phyloP scores from a whole-genome alignment of 257 asterid genomes.

The Coffea eugenioides region DNA sequence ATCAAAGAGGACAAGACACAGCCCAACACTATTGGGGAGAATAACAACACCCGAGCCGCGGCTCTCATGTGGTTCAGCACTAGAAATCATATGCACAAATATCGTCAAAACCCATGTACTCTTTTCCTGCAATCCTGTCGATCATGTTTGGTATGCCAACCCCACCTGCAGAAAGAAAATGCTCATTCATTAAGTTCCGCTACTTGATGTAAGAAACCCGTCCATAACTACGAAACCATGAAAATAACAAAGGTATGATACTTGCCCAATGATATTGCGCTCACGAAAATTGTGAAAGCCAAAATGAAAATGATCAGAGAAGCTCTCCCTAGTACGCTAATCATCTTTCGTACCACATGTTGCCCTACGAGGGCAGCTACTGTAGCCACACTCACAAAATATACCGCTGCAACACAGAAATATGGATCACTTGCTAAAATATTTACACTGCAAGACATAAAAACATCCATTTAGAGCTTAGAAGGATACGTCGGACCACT shows the following conservation, averaged over 20 bases:
- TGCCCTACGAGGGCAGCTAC: conserved; percentile 85
- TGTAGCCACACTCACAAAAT: conserved; percentile 67
- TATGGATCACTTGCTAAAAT: background rate
- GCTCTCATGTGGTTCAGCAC: background rate
- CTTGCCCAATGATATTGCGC: conserved; percentile 66
- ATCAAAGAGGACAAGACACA: background rate
- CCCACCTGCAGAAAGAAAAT: conserved; percentile 41
- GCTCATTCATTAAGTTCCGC: background rate
- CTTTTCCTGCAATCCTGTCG: conserved; percentile 31
- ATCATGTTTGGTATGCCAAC: conserved; percentile 55
- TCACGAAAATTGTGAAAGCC: conserved; percentile 57
- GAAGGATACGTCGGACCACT: conserved; percentile 11
- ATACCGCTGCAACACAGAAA: conserved; percentile 49
- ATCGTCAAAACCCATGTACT: conserved; percentile 53
- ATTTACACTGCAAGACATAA: background rate
- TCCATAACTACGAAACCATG: background rate
- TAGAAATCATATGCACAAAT: conserved; percentile 39
- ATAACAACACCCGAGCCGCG: background rate
- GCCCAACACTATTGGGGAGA: background rate
- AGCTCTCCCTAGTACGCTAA: conserved; percentile 59
- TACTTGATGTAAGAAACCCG: background rate
- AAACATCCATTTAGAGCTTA: background rate
- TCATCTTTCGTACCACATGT: conserved; percentile 58
- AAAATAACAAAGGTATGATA: background rate
- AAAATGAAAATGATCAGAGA: conserved; percentile 62